Percentiles rank a stretch among this genome's conserved stretches.
Evolutionary conservation across 139 green algal genomes (phyloP).

Genomic region (Coelastrella sp.): DNA sequence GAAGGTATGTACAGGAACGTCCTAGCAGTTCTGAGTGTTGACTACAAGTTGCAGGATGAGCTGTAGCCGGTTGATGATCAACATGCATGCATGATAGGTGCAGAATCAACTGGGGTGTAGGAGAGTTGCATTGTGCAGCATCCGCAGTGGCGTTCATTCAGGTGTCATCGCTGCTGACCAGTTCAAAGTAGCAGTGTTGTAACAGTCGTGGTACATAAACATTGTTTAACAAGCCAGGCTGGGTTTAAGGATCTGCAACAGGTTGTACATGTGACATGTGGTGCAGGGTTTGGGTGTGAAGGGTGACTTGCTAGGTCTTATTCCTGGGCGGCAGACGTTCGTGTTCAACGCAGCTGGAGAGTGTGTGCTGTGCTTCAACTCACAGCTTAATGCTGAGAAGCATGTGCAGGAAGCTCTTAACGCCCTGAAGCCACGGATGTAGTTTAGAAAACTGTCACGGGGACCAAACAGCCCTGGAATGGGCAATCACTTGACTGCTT

Average conservation of each 20-base stretch:
- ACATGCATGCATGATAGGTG: no score
- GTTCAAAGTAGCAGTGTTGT: no score
- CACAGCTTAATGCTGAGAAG: constrained; percentile 72
- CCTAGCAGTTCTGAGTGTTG: neutral
- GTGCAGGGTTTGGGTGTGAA: constrained; percentile 65
- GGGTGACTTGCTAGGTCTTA: constrained; percentile 70
- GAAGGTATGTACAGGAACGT: constrained; percentile 48
- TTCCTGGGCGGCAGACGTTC: constrained; percentile 77
- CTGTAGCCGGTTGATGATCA: neutral
- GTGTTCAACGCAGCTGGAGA: constrained; percentile 68
- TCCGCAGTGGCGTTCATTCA: no score
- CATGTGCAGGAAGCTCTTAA: constrained; percentile 71
- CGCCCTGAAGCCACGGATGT: neutral
- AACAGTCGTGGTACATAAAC: no score
- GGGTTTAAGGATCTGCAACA: neutral
- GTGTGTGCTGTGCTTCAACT: constrained; percentile 75
- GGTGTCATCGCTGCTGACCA: no score
- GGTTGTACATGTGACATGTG: neutral
- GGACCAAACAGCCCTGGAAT: neutral
- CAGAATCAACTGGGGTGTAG: no score
- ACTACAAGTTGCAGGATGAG: neutral
- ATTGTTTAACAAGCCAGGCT: no score
- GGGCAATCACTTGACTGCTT: neutral
- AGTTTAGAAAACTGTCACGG: neutral
- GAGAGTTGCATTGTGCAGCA: no score